Evolutionary conservation across 2,329 filamentous ascomycete genomes (phyloP).

Genomic region (Trichoderma sp.): DNA sequence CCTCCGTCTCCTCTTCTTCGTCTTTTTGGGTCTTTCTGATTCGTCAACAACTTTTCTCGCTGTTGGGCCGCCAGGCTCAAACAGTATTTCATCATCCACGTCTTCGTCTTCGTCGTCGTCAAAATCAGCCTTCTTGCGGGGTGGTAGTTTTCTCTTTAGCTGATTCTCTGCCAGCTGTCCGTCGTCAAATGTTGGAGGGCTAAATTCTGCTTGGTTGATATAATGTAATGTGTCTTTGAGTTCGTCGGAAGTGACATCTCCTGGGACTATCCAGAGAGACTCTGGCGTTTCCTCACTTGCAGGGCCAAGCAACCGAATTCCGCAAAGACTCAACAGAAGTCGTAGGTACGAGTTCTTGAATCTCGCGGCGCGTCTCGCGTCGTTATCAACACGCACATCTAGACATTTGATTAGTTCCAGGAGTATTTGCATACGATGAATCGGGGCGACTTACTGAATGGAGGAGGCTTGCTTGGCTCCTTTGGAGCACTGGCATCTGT

Average conservation of each 20-base stretch:
- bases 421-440: neutral
- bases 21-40: conserved; percentile 56
- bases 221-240: conserved; percentile 69
- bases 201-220: conserved; percentile 77
- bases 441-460: conserved; percentile 37
- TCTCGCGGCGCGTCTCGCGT: conserved; percentile 69
- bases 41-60: conserved; percentile 55
- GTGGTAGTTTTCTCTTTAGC: conserved; percentile 68
- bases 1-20: conserved; percentile 50
- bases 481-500: conserved; percentile 34
- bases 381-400: conserved; percentile 66
- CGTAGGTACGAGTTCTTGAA: conserved; percentile 89
- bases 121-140: conserved; percentile 60
- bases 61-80: conserved; percentile 69
- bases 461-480: conserved; percentile 36
- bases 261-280: conserved; percentile 76
- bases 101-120: conserved; percentile 64
- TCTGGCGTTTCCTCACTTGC: conserved; percentile 69
- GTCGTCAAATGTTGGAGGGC: conserved; percentile 75
- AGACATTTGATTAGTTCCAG: conserved; percentile 34
- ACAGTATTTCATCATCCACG: conserved; percentile 59
- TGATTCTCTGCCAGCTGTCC: conserved; percentile 74
- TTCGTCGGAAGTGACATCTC: conserved; percentile 61
- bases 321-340: conserved; percentile 76
- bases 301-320: conserved; percentile 62